phyloP scores from a whole-genome alignment of 768 basidiomycete genomes.

The Leccinum boreale region DNA sequence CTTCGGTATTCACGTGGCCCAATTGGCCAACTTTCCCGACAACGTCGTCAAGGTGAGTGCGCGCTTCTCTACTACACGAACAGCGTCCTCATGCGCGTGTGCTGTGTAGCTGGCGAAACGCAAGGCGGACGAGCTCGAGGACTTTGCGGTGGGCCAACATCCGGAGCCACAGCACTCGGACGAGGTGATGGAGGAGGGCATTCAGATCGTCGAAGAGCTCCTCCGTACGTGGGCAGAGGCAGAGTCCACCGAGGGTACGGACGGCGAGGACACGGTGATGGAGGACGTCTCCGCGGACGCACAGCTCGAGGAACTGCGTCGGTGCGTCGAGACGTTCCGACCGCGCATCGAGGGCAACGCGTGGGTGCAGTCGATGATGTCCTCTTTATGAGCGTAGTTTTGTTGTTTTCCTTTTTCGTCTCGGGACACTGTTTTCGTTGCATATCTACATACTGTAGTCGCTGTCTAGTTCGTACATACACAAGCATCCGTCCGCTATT shows the following conservation, averaged over 20 bases:
- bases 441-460: slow-evolving; percentile 1
- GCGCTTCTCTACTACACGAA: no score
- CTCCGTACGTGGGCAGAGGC: slow-evolving; percentile 65
- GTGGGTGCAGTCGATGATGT: slow-evolving; percentile 69
- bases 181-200: slow-evolving; percentile 73
- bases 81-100: neutral
- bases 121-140: slow-evolving; percentile 89
- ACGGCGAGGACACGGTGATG: slow-evolving; percentile 40
- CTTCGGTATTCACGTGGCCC: slow-evolving; percentile 97
- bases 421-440: neutral
- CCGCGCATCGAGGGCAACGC: slow-evolving; percentile 71
- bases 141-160: slow-evolving; percentile 55
- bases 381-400: slow-evolving; percentile 29
- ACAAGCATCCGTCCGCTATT: slow-evolving; percentile 6
- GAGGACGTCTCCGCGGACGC: slow-evolving; percentile 40
- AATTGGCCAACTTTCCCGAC: slow-evolving; percentile 96
- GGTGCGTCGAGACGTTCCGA: slow-evolving; percentile 61
- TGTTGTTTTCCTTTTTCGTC: neutral
- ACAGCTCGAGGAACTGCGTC: slow-evolving; percentile 48
- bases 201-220: slow-evolving; percentile 76
- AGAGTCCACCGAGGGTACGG: slow-evolving; percentile 30
- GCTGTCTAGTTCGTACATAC: slow-evolving; percentile 13
- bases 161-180: slow-evolving; percentile 46
- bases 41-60: slow-evolving; percentile 76
- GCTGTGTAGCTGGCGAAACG: slow-evolving; percentile 72